phyloP scores from a whole-genome alignment of 306 rosid genomes.

The Trichosanthes cucumerina region DNA sequence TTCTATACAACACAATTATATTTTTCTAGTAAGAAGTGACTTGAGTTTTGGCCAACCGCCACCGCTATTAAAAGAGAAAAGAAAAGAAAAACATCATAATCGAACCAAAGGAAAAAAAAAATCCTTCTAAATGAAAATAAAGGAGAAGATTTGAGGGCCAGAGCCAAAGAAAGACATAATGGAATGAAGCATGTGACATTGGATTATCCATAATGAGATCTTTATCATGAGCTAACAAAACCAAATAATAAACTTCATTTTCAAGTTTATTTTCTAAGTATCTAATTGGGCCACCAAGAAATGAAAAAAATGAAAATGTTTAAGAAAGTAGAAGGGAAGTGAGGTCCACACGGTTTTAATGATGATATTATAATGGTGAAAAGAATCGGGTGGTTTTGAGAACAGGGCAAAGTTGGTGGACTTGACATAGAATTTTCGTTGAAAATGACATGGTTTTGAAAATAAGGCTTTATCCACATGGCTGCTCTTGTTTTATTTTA shows the following conservation, averaged over 20 bases:
- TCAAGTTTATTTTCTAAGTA: background rate
- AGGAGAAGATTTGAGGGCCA: background rate
- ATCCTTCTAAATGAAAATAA: background rate
- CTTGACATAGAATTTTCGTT: background rate
- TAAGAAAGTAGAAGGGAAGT: background rate
- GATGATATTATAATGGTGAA: background rate
- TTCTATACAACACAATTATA: background rate
- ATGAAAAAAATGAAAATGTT: background rate
- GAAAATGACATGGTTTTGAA: background rate
- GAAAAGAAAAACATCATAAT: background rate
- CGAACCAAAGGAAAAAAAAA: background rate
- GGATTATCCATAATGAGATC: background rate
- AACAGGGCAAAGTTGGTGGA: background rate
- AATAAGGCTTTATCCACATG: background rate
- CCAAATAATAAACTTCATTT: constrained; percentile 4
- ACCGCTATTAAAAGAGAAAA: background rate
- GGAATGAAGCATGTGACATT: background rate
- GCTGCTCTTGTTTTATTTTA: background rate
- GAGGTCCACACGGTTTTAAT: constrained; percentile 9
- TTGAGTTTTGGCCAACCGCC: background rate
- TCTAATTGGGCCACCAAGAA: background rate
- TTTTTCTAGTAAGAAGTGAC: background rate
- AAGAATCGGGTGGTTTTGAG: background rate
- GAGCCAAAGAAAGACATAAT: background rate
- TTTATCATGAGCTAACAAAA: background rate